Conservation (phyloP, 352 stramenopile species). For the Globisporangium yorkense region DNA sequence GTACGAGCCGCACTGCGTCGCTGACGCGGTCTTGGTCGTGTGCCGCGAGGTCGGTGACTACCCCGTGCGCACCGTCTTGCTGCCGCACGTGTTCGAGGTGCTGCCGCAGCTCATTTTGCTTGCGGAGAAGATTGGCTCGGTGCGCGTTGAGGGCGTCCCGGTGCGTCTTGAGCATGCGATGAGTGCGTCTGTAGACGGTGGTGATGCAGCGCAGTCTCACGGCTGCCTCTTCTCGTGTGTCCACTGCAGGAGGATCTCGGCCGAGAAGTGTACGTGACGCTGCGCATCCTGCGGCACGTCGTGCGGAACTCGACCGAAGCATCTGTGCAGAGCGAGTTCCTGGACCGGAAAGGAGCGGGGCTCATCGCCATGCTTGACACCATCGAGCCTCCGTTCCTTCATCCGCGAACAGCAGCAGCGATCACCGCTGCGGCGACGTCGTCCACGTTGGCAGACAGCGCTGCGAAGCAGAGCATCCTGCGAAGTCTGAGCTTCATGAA, state of each 20-base stretch:
- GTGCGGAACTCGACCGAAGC: slow-evolving; percentile 51
- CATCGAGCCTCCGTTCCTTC: slow-evolving; percentile 60
- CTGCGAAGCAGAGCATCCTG: slow-evolving; percentile 33
- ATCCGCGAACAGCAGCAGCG: slow-evolving; percentile 47
- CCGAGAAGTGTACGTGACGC: slow-evolving; percentile 64
- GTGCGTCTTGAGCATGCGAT: slow-evolving; percentile 21
- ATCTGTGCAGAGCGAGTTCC: slow-evolving; percentile 39
- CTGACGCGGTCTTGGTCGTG: slow-evolving; percentile 54
- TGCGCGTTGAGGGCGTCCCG: slow-evolving; percentile 60
- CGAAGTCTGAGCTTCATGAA: slow-evolving; percentile 44
- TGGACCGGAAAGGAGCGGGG: slow-evolving; percentile 27
- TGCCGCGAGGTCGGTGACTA: slow-evolving; percentile 54
- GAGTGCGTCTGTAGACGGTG: neutral
- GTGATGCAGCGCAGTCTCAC: neutral
- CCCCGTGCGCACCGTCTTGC: slow-evolving; percentile 32
- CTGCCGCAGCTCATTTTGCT: slow-evolving; percentile 47
- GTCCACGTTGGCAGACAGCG: slow-evolving; percentile 7
- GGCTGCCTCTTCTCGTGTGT: slow-evolving; percentile 1
- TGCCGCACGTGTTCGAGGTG: slow-evolving; percentile 57
- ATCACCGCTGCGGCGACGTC: slow-evolving; percentile 40
- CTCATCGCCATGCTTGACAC: slow-evolving; percentile 50
- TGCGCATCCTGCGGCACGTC: slow-evolving; percentile 57
- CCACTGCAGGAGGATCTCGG: slow-evolving; percentile 47
- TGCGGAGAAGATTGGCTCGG: slow-evolving; percentile 56
- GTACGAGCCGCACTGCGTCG: slow-evolving; percentile 63